Evolutionary conservation across 2,329 filamentous ascomycete species (phyloP).

Genomic region (Aspergillus puulaauensis): DNA sequence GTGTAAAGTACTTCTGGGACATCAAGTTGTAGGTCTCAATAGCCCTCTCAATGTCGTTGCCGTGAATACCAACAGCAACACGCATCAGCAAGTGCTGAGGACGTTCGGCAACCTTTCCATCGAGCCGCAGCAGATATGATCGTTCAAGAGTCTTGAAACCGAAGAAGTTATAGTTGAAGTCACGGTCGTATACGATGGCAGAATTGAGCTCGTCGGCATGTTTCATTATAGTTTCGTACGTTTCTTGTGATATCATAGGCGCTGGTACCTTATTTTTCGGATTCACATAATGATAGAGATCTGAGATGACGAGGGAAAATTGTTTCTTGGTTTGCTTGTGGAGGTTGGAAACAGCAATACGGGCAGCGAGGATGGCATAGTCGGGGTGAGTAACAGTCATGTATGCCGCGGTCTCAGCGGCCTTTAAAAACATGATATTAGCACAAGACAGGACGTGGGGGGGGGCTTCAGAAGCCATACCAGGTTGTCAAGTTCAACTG

Average conservation of each 20-base stretch:
- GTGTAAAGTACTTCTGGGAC: slow-evolving; percentile 98
- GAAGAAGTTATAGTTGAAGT: slow-evolving; percentile 99
- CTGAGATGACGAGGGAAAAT: slow-evolving; percentile 91
- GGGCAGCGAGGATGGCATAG: slow-evolving; percentile 96
- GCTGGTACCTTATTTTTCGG: slow-evolving; percentile 80
- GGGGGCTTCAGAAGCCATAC: slow-evolving; percentile 54
- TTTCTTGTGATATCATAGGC: slow-evolving; percentile 92
- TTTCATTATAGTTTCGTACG: slow-evolving; percentile 90
- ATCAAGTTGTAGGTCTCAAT: slow-evolving; percentile 99
- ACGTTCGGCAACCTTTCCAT: slow-evolving; percentile 94
- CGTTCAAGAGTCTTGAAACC: slow-evolving; percentile 99
- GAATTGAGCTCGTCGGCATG: slow-evolving; percentile 98
- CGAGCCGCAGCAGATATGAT: slow-evolving; percentile 92
- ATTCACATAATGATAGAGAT: slow-evolving; percentile 95
- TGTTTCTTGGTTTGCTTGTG: slow-evolving; percentile 99
- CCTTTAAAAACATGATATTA: slow-evolving; percentile 54
- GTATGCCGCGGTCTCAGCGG: slow-evolving; percentile 97
- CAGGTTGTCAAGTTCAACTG: slow-evolving; percentile 92
- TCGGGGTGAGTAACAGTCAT: slow-evolving; percentile 99
- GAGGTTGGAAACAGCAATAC: slow-evolving; percentile 98
- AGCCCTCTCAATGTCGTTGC: slow-evolving; percentile 88
- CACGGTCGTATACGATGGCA: slow-evolving; percentile 97
- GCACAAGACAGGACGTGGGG: neutral
- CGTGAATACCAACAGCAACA: slow-evolving; percentile 95
- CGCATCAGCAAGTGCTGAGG: slow-evolving; percentile 99